Base-by-base conservation (phyloP, 805 yeast genomes). In the Pichia ethanolica region DNA sequence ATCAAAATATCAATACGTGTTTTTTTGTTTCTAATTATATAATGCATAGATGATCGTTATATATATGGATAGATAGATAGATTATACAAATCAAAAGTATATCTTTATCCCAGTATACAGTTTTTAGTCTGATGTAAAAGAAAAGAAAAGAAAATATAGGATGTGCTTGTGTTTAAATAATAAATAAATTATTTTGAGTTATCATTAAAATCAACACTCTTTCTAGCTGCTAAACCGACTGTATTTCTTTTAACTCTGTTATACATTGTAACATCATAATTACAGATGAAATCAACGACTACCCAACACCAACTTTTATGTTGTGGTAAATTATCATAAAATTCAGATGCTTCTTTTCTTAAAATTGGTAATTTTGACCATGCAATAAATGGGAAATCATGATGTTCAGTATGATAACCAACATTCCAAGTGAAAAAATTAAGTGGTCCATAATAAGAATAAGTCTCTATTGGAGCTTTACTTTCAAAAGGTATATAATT, bases 351-450 rank as follows among this genome's bases (percentile, higher is more conserved):
- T 34, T 86, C 77, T 43, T 67, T 62, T 48, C 83, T 74, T 38
- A 89, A 69, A 47, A 75, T 68, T 35, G 86, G 86, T 44, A 89
- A 70, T 53, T 81, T 78, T 0, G 93, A 77, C 97, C 97, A 89
- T 0, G 97, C 91, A 58, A 89, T 77, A 63, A 82, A 89, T 1
- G 97, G 97, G 73, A 89, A 89, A 68, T 89, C 97, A 63, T 89
- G 97, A 66, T 89, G 97, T 66, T 89, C 97, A 60, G 86, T 89
- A 66, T 89, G 97, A 63, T 87, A 81, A 2, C 97, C 97, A 8
- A 89, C 97, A 59, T 89, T 89, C 91, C 95, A 89, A 1, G 93
- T 87, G 55, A 90, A 68, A 38, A 74, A 51, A 61, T 89, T 89
- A 56, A 89, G 72, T 28, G 79, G 68, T 0, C 97, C 97, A 59